Conservation (phyloP, 2,329 filamentous ascomycete species). For the Cladosporium sp. region DNA sequence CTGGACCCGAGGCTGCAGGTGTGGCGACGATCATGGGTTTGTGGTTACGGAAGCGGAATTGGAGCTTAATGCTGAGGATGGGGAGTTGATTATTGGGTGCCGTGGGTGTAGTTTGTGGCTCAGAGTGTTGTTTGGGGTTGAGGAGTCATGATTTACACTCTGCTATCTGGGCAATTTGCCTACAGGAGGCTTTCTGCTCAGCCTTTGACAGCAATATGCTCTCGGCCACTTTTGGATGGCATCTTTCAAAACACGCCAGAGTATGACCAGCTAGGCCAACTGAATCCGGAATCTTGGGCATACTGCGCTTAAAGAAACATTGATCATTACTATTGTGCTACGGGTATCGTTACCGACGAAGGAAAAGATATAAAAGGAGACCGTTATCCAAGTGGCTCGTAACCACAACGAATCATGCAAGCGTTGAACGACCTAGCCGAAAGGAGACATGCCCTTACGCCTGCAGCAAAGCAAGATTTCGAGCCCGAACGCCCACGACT, state of each 20-base stretch:
- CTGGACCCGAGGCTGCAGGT: constrained; percentile 59
- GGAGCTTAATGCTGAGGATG: constrained; percentile 50
- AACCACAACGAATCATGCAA: not conserved
- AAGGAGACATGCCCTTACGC: not conserved
- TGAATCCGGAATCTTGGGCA: not conserved
- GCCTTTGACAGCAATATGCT: not conserved
- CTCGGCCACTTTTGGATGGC: not conserved
- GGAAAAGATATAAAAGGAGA: not conserved
- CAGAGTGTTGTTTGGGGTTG: constrained; percentile 59
- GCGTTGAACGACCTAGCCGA: not conserved
- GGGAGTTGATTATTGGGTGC: constrained; percentile 61
- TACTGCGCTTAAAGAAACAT: not conserved
- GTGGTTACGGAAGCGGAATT: constrained; percentile 56
- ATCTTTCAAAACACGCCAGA: not conserved
- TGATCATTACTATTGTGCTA: constrained; percentile 10
- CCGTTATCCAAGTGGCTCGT: not conserved
- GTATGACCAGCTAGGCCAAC: not conserved
- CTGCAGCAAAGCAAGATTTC: not conserved
- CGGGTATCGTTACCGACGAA: constrained; percentile 11
- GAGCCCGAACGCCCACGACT: not conserved
- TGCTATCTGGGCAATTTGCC: not conserved
- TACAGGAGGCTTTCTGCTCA: not conserved
- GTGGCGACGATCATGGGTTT: constrained; percentile 59
- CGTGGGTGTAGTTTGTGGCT: constrained; percentile 65
- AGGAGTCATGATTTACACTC: constrained; percentile 33